Percentiles rank a stretch among this genome's conserved stretches.
phyloP scores from a whole-genome alignment of 2,329 filamentous ascomycete species.

The Phaeophleospora eucalypticola region DNA sequence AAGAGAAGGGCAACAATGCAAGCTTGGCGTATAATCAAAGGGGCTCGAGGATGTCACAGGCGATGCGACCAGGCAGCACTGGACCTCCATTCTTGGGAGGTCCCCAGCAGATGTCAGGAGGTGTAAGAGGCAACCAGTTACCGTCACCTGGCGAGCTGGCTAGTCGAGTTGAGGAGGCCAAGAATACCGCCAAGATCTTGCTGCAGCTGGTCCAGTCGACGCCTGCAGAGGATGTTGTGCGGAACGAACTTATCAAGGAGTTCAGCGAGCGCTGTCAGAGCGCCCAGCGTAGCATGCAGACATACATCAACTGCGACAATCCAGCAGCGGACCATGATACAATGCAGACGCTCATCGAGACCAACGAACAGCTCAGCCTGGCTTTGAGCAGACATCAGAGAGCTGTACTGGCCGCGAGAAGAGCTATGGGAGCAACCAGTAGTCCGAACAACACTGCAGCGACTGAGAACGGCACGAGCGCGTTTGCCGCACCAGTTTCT shows the following conservation, averaged over 20 bases:
- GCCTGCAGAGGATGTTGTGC: constrained; percentile 66
- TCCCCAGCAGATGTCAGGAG: constrained; percentile 1
- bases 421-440: constrained; percentile 34
- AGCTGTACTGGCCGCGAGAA: constrained; percentile 60
- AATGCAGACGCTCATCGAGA: constrained; percentile 88
- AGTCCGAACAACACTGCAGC: constrained; percentile 15
- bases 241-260: constrained; percentile 87
- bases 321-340: constrained; percentile 88
- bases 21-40: constrained; percentile 19
- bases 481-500: constrained; percentile 13
- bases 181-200: constrained; percentile 86
- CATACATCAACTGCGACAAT: constrained; percentile 75
- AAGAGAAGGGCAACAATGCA: constrained; percentile 61
- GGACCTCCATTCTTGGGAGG: neutral
- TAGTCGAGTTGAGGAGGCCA: constrained; percentile 81
- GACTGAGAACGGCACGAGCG: constrained; percentile 8
- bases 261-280: constrained; percentile 82
- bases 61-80: constrained; percentile 1
- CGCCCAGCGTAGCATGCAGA: constrained; percentile 76
- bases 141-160: constrained; percentile 74
- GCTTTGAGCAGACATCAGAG: constrained; percentile 81
- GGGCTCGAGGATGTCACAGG: constrained; percentile 4
- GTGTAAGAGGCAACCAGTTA: constrained; percentile 23
- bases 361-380: constrained; percentile 83
- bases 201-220: constrained; percentile 87